Conservation (phyloP, 2,329 filamentous ascomycete genomes). For the Pestalotiopsis fici region DNA sequence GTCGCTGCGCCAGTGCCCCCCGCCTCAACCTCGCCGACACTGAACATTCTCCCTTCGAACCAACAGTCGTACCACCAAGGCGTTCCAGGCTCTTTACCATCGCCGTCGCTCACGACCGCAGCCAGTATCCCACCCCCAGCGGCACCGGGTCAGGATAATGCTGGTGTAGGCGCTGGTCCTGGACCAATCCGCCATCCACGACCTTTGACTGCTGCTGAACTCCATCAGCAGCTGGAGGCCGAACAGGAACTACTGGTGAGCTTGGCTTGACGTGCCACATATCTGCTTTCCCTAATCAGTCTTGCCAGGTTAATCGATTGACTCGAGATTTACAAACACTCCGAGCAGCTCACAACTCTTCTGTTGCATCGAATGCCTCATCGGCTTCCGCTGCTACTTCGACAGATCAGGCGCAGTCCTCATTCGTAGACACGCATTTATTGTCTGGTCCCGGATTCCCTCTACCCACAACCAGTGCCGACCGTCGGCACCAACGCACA, state of each 20-base stretch:
- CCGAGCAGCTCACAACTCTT: constrained; percentile 70
- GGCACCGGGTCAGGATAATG: constrained; percentile 33
- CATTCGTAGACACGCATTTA: constrained; percentile 50
- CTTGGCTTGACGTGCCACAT: constrained; percentile 30
- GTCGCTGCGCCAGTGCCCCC: constrained; percentile 28
- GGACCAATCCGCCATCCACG: constrained; percentile 84
- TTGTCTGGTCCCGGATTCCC: constrained; percentile 60
- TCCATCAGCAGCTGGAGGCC: constrained; percentile 88
- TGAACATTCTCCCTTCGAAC: constrained; percentile 59
- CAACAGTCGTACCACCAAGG: constrained; percentile 33
- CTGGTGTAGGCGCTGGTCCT: constrained; percentile 55
- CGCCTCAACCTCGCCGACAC: constrained; percentile 39
- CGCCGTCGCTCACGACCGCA: constrained; percentile 26
- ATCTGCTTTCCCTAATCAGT: constrained; percentile 3
- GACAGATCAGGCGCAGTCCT: constrained; percentile 42
- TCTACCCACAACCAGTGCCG: constrained; percentile 48
- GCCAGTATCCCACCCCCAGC: constrained; percentile 30
- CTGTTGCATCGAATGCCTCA: constrained; percentile 66
- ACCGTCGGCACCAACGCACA: constrained; percentile 58
- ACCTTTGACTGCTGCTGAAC: constrained; percentile 83
- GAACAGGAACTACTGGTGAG: constrained; percentile 89
- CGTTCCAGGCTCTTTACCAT: constrained; percentile 32
- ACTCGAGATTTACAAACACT: constrained; percentile 85
- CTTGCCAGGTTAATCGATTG: constrained; percentile 78
- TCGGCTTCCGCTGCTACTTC: constrained; percentile 56